phyloP scores from a whole-genome alignment of 208 protist species.

The Crithidia acanthocephali region DNA sequence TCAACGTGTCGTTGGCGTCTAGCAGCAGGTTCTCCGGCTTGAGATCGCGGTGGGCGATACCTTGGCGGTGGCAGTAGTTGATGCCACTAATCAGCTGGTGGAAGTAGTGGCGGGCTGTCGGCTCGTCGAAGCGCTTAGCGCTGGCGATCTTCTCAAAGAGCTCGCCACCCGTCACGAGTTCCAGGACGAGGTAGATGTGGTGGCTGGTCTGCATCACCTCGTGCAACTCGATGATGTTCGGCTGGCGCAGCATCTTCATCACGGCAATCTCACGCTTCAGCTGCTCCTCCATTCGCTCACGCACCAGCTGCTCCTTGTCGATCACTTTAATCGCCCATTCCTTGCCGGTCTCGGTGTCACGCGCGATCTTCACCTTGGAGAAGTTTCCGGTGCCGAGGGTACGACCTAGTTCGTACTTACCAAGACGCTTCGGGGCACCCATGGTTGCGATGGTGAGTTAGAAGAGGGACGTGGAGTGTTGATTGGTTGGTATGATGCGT shows the following conservation, averaged over 20 bases:
- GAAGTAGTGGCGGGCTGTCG: conserved; percentile 92
- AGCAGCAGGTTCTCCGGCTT: conserved; percentile 94
- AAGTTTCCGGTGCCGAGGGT: conserved; percentile 91
- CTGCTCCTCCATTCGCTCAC: conserved; percentile 92
- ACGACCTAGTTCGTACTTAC: conserved; percentile 89
- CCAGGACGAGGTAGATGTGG: conserved; percentile 92
- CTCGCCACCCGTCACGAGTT: conserved; percentile 92
- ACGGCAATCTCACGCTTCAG: conserved; percentile 90
- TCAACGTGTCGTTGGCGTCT: conserved; percentile 75
- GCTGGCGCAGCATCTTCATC: conserved; percentile 89
- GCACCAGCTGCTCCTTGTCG: conserved; percentile 84
- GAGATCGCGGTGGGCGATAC: conserved; percentile 90
- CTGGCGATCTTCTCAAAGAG: conserved; percentile 92
- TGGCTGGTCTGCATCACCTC: conserved; percentile 91
- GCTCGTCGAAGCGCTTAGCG: conserved; percentile 83
- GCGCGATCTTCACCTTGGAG: conserved; percentile 83
- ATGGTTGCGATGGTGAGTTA: conserved; percentile 30
- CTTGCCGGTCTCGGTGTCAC: conserved; percentile 71
- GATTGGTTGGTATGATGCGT: no score
- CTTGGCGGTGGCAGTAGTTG: conserved; percentile 90
- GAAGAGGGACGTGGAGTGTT: no score
- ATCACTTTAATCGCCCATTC: conserved; percentile 92
- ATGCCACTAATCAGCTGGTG: conserved; percentile 95
- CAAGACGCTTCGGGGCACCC: conserved; percentile 68
- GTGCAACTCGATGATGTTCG: conserved; percentile 86